Evolutionary conservation across 768 basidiomycete species (phyloP), one percentile per base, ranked within the genome.

Genomic region (Tubosaeta sp.): DNA sequence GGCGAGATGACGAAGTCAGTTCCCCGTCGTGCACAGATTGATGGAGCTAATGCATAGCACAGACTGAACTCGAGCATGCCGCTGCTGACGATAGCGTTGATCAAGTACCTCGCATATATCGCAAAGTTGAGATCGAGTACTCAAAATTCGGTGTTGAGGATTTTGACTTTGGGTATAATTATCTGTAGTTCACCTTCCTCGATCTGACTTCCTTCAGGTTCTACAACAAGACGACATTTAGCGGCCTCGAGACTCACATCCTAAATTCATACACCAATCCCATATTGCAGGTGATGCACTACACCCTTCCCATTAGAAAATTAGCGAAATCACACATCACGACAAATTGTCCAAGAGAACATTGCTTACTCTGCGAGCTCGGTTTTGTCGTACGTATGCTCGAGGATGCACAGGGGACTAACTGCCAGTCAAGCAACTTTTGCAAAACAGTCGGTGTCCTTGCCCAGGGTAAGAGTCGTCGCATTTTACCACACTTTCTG

Each of bases 101-200:
- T 32, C 78, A 82, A 25, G 80, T 93, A 43, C 91, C 94, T 1
- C 80, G 78, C 49, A 78, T 84, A 53, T 99, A 96, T 67, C 84
- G 89, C 51, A 87, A 86, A 60, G 94, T 96, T 14, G 94, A 97
- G 70, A 99, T 99, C 61, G 92, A 94, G 68, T 99, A 99, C 66
- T 94, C 91, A 34, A 95, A 94, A 62, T 99, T 99, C 61, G 95
- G 95, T 4, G 91, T 98, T 16, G 95, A 97, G 65, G 95, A 99
- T 69, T 99, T 99, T 62, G 96, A 99, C 69, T 99, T 99, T 62
- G 95, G 80, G 94, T 92, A 65, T 49, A 78, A n/a, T 66, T 12
- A 30, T 35, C 9, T 25, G 3, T 21, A 2, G 5, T 19, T 29
- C 38, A 44, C 1, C 39, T 21, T 40, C 22, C 38, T 42, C 25